Percentiles rank a stretch among this genome's conserved stretches.
phyloP scores from a whole-genome alignment of 306 rosid genomes.

The Hippophae tibetana region DNA sequence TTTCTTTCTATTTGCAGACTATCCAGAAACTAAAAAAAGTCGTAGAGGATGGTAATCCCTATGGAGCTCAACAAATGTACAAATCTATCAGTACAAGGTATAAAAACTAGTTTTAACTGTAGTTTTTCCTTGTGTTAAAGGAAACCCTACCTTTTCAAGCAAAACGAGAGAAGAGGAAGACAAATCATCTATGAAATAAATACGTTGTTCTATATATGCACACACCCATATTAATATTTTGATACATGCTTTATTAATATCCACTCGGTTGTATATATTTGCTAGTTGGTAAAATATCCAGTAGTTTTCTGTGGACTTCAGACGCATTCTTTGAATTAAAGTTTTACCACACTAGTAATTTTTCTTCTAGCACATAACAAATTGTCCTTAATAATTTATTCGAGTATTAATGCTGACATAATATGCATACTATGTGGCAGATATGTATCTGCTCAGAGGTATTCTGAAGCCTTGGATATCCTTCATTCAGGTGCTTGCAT shows the following conservation, averaged over 20 bases:
- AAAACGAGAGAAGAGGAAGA: neutral
- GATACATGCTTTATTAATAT: neutral
- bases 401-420: slow-evolving; percentile 19
- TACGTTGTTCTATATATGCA: no score
- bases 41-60: slow-evolving; percentile 56
- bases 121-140: neutral
- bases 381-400: neutral
- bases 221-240: neutral
- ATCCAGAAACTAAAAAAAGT: slow-evolving; percentile 69
- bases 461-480: slow-evolving; percentile 73
- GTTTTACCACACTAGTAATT: neutral
- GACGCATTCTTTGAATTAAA: neutral
- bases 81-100: slow-evolving; percentile 88
- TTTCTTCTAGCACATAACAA: neutral
- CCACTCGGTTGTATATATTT: no score
- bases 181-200: neutral
- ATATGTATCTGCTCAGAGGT: slow-evolving; percentile 65
- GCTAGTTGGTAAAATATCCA: neutral
- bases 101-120: neutral
- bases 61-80: slow-evolving; percentile 99
- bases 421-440: slow-evolving; percentile 38
- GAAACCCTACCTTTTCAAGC: neutral
- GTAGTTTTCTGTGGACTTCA: neutral
- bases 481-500: slow-evolving; percentile 80
- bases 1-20: slow-evolving; percentile 42